These are phyloP conservation scores for Ophiostoma ips DNA, from an alignment of 2,329 filamentous ascomycete species.

Conservation along the genomic window DNA sequence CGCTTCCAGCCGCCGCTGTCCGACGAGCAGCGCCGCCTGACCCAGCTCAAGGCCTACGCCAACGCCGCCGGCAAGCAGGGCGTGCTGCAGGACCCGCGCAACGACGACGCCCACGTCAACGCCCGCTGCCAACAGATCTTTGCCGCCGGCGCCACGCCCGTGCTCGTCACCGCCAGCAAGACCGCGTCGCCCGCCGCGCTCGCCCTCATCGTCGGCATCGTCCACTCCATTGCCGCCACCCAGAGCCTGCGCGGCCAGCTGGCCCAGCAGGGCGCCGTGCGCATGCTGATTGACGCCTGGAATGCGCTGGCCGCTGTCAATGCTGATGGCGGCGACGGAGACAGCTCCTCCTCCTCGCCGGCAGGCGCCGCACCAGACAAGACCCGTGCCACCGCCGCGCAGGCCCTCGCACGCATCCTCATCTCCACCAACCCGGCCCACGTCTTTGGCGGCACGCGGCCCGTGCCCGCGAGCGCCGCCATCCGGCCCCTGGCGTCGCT, in stretches of 20 bases:
- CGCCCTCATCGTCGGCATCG: constrained; percentile 58
- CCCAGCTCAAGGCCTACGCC: constrained; percentile 86
- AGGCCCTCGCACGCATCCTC: constrained; percentile 70
- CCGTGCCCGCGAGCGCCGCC: constrained; percentile 62
- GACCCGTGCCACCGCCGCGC: constrained; percentile 50
- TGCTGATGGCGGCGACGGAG: constrained; percentile 36
- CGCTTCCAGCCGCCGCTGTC: constrained; percentile 62
- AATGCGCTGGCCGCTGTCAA: constrained; percentile 45
- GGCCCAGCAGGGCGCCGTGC: constrained; percentile 87
- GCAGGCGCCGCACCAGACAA: constrained; percentile 12
- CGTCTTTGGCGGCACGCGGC: constrained; percentile 66
- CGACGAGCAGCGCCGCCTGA: constrained; percentile 86
- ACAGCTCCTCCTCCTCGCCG: no score
- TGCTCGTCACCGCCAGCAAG: constrained; percentile 64
- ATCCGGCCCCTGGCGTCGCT: constrained; percentile 69
- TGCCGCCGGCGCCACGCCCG: constrained; percentile 60
- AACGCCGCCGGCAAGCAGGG: constrained; percentile 55
- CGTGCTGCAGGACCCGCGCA: constrained; percentile 47
- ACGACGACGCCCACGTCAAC: constrained; percentile 62
- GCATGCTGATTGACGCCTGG: constrained; percentile 62
- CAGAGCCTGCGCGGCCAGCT: constrained; percentile 61
- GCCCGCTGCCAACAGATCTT: constrained; percentile 67
- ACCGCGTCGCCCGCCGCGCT: constrained; percentile 57
- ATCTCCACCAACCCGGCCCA: constrained; percentile 76
- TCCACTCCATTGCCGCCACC: constrained; percentile 65